A percentile compares a stretch with the other conserved stretches of the same genome.
These are phyloP conservation scores for Pestalotiopsis sp. DNA, from an alignment of 2,329 filamentous ascomycete genomes.

Conservation along the genomic window DNA sequence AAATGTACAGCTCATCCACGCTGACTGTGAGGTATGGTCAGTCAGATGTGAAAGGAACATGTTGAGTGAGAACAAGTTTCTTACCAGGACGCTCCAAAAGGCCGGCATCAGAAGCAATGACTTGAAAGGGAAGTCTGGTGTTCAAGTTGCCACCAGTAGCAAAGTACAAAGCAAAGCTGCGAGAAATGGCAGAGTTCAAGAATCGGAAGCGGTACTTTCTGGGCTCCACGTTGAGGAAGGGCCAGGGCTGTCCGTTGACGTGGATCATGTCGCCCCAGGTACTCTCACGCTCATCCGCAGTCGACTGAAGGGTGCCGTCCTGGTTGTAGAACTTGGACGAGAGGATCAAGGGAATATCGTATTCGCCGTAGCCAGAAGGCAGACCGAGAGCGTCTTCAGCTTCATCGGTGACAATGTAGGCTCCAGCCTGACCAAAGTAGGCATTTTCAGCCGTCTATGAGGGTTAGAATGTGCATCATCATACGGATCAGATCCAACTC, in stretches of 20 bases:
- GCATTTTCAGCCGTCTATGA: constrained; percentile 53
- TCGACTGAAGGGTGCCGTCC: constrained; percentile 51
- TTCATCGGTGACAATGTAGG: constrained; percentile 55
- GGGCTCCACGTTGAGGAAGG: constrained; percentile 57
- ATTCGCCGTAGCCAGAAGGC: constrained; percentile 43
- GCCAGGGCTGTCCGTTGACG: constrained; percentile 63
- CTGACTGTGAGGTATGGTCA: constrained; percentile 26
- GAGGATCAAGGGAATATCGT: constrained; percentile 56
- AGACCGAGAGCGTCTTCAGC: constrained; percentile 50
- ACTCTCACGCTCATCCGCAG: constrained; percentile 44
- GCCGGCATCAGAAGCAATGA: constrained; percentile 58
- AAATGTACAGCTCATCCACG: constrained; percentile 40
- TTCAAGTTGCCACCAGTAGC: constrained; percentile 32
- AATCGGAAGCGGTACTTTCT: constrained; percentile 63
- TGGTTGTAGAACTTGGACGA: constrained; percentile 52
- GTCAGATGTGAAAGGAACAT: background rate
- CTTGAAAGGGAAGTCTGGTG: constrained; percentile 45
- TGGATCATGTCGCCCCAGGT: constrained; percentile 61
- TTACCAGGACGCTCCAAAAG: constrained; percentile 46
- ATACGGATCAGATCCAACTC: constrained; percentile 8
- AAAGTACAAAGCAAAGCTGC: constrained; percentile 52
- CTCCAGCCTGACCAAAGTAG: constrained; percentile 59
- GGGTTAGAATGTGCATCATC: background rate
- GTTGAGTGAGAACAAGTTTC: background rate
- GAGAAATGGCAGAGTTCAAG: constrained; percentile 49